Evolutionary conservation across 2,329 filamentous ascomycete species (phyloP).

Genomic region (Alternaria solani): DNA sequence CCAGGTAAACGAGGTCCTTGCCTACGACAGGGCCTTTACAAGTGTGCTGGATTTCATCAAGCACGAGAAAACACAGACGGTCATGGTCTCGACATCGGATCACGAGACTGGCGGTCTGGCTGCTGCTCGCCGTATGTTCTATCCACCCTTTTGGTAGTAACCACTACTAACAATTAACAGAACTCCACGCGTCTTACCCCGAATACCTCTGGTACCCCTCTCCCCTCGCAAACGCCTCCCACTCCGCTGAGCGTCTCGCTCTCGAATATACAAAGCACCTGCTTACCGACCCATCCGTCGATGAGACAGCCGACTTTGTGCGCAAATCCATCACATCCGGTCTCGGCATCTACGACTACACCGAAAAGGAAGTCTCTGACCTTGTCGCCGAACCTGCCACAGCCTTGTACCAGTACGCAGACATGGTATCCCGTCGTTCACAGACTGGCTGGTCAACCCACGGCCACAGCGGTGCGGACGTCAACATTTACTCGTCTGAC

Average conservation of each 20-base stretch:
- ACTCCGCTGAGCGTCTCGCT: conserved; percentile 75
- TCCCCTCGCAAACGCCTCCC: conserved; percentile 80
- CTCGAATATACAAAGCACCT: conserved; percentile 69
- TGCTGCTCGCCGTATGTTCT: conserved; percentile 73
- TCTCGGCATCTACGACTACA: conserved; percentile 79
- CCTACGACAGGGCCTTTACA: conserved; percentile 87
- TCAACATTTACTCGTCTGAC: conserved; percentile 92
- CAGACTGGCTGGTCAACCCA: conserved; percentile 95
- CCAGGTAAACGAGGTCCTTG: conserved; percentile 83
- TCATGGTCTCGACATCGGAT: conserved; percentile 90
- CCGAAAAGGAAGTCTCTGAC: conserved; percentile 72
- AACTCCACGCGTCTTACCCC: conserved; percentile 69
- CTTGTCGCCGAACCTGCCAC: conserved; percentile 67
- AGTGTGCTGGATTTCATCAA: conserved; percentile 86
- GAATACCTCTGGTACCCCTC: conserved; percentile 82
- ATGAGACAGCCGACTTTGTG: conserved; percentile 64
- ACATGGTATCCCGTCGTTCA: conserved; percentile 86
- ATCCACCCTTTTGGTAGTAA: background rate
- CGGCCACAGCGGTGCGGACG: conserved; percentile 87
- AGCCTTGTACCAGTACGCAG: conserved; percentile 72
- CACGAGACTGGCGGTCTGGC: conserved; percentile 94
- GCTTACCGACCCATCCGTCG: conserved; percentile 39
- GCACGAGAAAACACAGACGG: conserved; percentile 73
- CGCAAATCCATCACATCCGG: conserved; percentile 72
- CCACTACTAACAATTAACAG: conserved; percentile 40